A percentile compares a stretch with the other conserved stretches of the same genome.
Conservation (phyloP, 1,139 yeast species). For the Yamadazyma diddensiae region DNA sequence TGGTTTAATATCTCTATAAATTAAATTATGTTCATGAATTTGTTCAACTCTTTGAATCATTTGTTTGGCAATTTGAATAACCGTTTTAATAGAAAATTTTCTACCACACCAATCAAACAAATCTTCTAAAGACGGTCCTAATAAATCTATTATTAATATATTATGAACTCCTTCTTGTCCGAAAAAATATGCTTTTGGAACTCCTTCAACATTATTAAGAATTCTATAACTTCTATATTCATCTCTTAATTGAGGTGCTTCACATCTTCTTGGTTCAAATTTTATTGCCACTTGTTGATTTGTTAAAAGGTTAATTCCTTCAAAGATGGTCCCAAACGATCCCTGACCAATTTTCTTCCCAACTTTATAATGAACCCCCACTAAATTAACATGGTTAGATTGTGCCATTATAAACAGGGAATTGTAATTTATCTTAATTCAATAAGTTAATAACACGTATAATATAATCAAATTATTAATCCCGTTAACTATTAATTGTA, state of each 20-base stretch:
- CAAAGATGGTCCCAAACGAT: slow-evolving; percentile 94
- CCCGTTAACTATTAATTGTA: background rate
- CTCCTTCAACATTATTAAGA: slow-evolving; percentile 57
- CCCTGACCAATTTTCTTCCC: slow-evolving; percentile 99
- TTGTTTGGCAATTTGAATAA: slow-evolving; percentile 70
- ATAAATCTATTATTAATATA: slow-evolving; percentile 65
- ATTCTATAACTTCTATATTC: slow-evolving; percentile 74
- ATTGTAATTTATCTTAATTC: too few relatives aligned
- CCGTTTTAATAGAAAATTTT: slow-evolving; percentile 64
- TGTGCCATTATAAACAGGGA: slow-evolving; percentile 7
- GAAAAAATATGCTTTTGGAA: slow-evolving; percentile 74
- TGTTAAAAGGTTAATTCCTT: slow-evolving; percentile 81
- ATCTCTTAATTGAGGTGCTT: slow-evolving; percentile 77
- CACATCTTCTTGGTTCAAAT: slow-evolving; percentile 76
- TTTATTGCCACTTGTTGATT: slow-evolving; percentile 78
- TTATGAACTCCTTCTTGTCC: slow-evolving; percentile 82
- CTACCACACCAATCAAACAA: slow-evolving; percentile 82
- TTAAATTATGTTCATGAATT: slow-evolving; percentile 66
- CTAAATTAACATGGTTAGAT: slow-evolving; percentile 30
- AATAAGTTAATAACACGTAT: background rate
- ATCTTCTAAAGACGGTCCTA: slow-evolving; percentile 78
- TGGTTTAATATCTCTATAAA: slow-evolving; percentile 75
- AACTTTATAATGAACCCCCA: slow-evolving; percentile 81
- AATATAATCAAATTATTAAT: background rate
- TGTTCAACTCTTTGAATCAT: slow-evolving; percentile 68